phyloP scores from a whole-genome alignment of 2,329 filamentous ascomycete species.

The Penicillium sp. region DNA sequence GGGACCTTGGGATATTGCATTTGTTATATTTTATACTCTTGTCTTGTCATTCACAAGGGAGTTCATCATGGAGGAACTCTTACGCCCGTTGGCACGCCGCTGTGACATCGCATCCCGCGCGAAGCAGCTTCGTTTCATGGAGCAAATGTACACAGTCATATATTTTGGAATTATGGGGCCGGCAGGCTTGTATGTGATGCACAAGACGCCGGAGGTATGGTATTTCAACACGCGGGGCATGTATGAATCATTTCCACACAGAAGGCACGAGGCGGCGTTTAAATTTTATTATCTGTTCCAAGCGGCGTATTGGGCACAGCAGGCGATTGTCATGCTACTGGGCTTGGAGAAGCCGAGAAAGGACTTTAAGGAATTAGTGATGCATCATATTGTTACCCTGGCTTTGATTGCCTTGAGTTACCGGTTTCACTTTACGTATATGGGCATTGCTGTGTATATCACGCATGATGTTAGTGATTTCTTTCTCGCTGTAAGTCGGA shows the following conservation, averaged over 20 bases:
- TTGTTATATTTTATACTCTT: constrained; percentile 10
- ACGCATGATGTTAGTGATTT: constrained; percentile 14
- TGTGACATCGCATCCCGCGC: constrained; percentile 5
- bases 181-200: constrained; percentile 8
- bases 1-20: constrained; percentile 11
- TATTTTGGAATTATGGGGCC: constrained; percentile 13
- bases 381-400: constrained; percentile 12
- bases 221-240: constrained; percentile 11
- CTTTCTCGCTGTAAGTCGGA: constrained; percentile 10
- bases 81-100: constrained; percentile 3
- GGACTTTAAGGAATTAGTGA: constrained; percentile 8
- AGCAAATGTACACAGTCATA: constrained; percentile 13
- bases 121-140: constrained; percentile 11
- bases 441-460: constrained; percentile 12
- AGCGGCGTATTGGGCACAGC: constrained; percentile 14
- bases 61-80: constrained; percentile 12
- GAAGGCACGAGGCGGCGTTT: neutral
- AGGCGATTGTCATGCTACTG: constrained; percentile 14
- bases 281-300: constrained; percentile 13
- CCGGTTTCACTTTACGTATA: constrained; percentile 14
- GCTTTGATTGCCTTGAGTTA: constrained; percentile 13
- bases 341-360: constrained; percentile 13
- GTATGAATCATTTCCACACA: constrained; percentile 12
- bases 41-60: constrained; percentile 12
- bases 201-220: constrained; percentile 5